Base-by-base conservation (phyloP, 495 filamentous ascomycete species). In the Hamigera avellanea region DNA sequence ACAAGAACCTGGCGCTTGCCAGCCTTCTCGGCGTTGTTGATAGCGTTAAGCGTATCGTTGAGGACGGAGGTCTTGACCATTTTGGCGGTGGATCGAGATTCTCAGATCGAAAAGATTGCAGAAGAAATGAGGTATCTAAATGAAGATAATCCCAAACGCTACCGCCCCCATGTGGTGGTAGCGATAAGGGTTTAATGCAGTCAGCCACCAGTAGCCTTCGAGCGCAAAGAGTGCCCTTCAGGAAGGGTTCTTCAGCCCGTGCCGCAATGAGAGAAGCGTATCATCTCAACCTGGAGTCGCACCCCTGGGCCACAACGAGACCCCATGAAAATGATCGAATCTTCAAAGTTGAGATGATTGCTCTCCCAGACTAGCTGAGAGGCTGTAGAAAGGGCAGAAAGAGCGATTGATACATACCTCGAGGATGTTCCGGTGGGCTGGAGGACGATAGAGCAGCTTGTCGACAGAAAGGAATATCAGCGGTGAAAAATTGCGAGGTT, bases 1-100 rank as follows among this genome's bases (percentile, higher is more conserved):
- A 98, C 93, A 52, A 96, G 64, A 51, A 95, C 91, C 70, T 98
- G 91, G 50, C 91, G 86, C 80, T 95, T 95, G 62, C 91, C 91
- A 49, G 80, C 73, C 80, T 96, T 95, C 77, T 98, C 91, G 73
- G 91, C 91, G 64, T 96, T 98, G 84, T 98, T 96, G 80, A 98
- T 94, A 74, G 80, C 76, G 64, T 96, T 96, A 50, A 98, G 85
- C 64, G 88, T 85, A 81, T 96, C 91, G 74, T 96, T 93, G 60
- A 98, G 86, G 61, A 94, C 87, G 59, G 84, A 93, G 52, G 91
- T 95, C 70, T 83, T 85, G 70, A 95, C 88, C 91, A 96, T 98
- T 59, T 78, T 95, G 75, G 59, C 75, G 76, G 69, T 60, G 70
- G 70, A 71, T 55, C 55, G 69, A 81, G 77, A 78, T 93, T 88